These are phyloP conservation scores for Dendrothele bispora DNA, from an alignment of 768 basidiomycete species.

Conservation along the genomic window DNA sequence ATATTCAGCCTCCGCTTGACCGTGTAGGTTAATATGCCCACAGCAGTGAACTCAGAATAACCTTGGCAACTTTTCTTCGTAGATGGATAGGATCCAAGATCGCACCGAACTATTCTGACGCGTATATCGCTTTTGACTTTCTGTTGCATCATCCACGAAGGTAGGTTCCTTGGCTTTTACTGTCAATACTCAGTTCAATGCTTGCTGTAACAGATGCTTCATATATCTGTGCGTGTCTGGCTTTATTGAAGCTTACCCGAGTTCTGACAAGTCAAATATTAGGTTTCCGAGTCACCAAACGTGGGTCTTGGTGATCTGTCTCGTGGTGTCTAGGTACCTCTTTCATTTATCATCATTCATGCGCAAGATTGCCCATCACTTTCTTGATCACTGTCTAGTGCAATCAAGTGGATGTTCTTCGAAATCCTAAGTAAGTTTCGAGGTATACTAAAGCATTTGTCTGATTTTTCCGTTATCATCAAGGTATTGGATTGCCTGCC, in stretches of 20 bases:
- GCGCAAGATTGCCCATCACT: background rate
- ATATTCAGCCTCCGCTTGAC: constrained; percentile 52
- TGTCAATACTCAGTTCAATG: too few species aligned
- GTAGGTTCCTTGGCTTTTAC: constrained; percentile 28
- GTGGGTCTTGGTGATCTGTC: constrained; percentile 63
- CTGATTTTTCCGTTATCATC: background rate
- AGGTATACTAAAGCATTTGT: background rate
- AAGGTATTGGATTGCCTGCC: constrained; percentile 41
- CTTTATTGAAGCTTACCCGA: too few species aligned
- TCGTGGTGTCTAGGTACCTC: constrained; percentile 55
- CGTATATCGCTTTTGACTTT: constrained; percentile 61
- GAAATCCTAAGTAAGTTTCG: constrained; percentile 50
- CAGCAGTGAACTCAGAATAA: too few species aligned
- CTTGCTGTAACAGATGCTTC: constrained; percentile 55
- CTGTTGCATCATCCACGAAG: constrained; percentile 77
- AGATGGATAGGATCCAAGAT: constrained; percentile 66
- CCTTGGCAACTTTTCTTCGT: background rate
- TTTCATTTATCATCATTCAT: background rate
- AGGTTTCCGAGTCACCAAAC: constrained; percentile 76
- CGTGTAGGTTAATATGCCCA: constrained; percentile 44
- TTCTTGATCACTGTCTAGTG: constrained; percentile 28
- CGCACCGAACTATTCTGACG: constrained; percentile 39
- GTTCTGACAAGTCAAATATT: background rate
- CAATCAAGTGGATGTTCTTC: constrained; percentile 71
- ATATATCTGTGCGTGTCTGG: constrained; percentile 59